phyloP scores from a whole-genome alignment of 179 eudicot genomes.

The Nepenthes alata region DNA sequence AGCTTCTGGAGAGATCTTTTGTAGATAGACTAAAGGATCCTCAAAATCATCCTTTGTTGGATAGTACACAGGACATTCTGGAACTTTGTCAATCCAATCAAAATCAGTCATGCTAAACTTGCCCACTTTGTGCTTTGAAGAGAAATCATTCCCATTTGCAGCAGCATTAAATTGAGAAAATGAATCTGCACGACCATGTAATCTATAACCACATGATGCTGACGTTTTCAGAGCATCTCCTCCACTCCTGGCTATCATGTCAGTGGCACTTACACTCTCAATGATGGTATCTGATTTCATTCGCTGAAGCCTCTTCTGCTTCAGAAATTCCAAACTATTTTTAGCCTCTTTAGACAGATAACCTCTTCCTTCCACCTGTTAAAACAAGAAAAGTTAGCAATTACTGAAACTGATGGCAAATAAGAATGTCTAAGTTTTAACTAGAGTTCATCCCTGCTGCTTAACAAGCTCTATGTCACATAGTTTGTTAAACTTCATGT shows the following conservation, averaged over 20 bases:
- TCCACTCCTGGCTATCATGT: slow-evolving; percentile 54
- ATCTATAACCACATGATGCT: slow-evolving; percentile 49
- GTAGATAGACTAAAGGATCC: slow-evolving; percentile 80
- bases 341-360: slow-evolving; percentile 63
- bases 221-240: slow-evolving; percentile 70
- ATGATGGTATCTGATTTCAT: slow-evolving; percentile 32
- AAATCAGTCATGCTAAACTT: slow-evolving; percentile 47
- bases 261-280: slow-evolving; percentile 21
- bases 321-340: slow-evolving; percentile 56
- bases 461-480: too few relatives aligned
- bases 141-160: slow-evolving; percentile 25
- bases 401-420: too few relatives aligned
- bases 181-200: slow-evolving; percentile 23
- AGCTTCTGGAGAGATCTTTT: slow-evolving; percentile 83
- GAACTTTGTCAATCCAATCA: slow-evolving; percentile 67
- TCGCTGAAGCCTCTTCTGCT: slow-evolving; percentile 75
- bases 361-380: slow-evolving; percentile 81
- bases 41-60: slow-evolving; percentile 84
- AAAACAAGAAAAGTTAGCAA: not conserved
- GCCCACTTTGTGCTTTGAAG: slow-evolving; percentile 42
- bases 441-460: too few relatives aligned
- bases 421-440: too few relatives aligned
- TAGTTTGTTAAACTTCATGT: too few relatives aligned
- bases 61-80: slow-evolving; percentile 68
- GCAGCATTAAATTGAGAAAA: slow-evolving; percentile 21